Evolutionary conservation across 306 rosid species (phyloP).

Genomic region (Gleditsia sinensis): DNA sequence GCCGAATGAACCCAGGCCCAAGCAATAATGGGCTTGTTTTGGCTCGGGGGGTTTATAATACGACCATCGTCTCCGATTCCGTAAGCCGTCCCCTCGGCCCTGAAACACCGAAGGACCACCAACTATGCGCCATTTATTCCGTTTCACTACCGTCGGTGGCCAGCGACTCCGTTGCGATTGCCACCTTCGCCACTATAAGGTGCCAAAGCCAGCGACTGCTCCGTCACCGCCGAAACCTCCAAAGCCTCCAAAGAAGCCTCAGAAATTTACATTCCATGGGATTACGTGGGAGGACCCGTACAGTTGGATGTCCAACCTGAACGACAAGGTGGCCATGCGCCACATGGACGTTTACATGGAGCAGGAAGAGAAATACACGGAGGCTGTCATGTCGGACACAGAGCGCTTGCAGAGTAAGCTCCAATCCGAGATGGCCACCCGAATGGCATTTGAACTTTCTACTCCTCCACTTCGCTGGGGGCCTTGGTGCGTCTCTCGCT

Average conservation of each 20-base stretch:
- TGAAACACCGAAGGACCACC: background rate
- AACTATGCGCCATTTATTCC: slow-evolving; percentile 35
- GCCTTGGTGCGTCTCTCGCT: slow-evolving; percentile 57
- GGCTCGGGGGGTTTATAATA: background rate
- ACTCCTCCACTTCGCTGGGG: slow-evolving; percentile 90
- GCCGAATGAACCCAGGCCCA: background rate
- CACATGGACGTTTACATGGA: slow-evolving; percentile 97
- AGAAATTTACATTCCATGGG: slow-evolving; percentile 69
- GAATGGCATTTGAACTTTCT: slow-evolving; percentile 77
- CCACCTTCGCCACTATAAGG: slow-evolving; percentile 45
- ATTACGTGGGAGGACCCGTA: slow-evolving; percentile 84
- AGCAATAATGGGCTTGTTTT: too few species aligned
- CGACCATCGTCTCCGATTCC: background rate
- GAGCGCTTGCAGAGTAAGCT: slow-evolving; percentile 78
- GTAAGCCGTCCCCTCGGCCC: background rate
- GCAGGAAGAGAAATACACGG: slow-evolving; percentile 88
- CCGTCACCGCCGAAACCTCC: slow-evolving; percentile 67
- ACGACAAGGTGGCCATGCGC: slow-evolving; percentile 88
- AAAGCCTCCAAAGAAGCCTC: slow-evolving; percentile 77
- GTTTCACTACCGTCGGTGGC: slow-evolving; percentile 25
- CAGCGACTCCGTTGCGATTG: slow-evolving; percentile 23
- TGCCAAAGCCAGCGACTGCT: slow-evolving; percentile 37
- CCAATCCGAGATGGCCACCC: slow-evolving; percentile 89
- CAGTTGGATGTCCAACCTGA: slow-evolving; percentile 84
- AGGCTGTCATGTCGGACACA: slow-evolving; percentile 73